Evolutionary conservation across 1,139 yeast genomes (phyloP), one percentile per base, ranked within the genome.

Genomic region (Blastobotrys buckinghamii): DNA sequence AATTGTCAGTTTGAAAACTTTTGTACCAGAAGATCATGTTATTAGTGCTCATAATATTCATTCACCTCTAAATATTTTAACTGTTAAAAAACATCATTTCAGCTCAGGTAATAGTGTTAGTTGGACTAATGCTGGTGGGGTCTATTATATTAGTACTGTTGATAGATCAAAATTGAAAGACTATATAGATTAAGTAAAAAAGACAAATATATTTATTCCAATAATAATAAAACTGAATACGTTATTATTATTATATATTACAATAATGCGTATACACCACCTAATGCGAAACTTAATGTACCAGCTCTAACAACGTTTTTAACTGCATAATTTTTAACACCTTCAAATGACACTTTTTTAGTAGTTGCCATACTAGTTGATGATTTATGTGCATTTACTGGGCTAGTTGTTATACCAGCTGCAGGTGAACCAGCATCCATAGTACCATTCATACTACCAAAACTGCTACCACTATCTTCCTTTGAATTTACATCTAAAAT

Each of bases 61-160:
- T 51, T 63, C 70, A 19, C 68, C 70, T 6, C 70, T 88, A 55
- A 88, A 84, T 60, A 73, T 81, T 58, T 71, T 88, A 50, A 69
- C 72, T 38, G 90, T 87, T 2, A 80, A 80, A 53, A 79, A 77
- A 56, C 78, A 73, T 55, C 81, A 78, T 50, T 82, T 87, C 69
- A 7, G 24, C 7, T 79, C 81, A 41, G 79, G 79, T 46, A 80
- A 79, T 55, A 76, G 89, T 29, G 96, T 89, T 15, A 84, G 95
- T 51, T 89, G 97, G 97, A 88, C 96, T 0, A 85, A 85, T 33
- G 82, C 81, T 49, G 88, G 89, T 43, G 94, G 92, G 1, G 82
- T 81, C 9, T 88, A 85, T 65, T 88, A 77, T 63, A 78, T 88
- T 10, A 79, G 94, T 8, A 85, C 90, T 2, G 87, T 86, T 2